Conservation (phyloP, 805 yeast genomes). For the Candida argentea region DNA sequence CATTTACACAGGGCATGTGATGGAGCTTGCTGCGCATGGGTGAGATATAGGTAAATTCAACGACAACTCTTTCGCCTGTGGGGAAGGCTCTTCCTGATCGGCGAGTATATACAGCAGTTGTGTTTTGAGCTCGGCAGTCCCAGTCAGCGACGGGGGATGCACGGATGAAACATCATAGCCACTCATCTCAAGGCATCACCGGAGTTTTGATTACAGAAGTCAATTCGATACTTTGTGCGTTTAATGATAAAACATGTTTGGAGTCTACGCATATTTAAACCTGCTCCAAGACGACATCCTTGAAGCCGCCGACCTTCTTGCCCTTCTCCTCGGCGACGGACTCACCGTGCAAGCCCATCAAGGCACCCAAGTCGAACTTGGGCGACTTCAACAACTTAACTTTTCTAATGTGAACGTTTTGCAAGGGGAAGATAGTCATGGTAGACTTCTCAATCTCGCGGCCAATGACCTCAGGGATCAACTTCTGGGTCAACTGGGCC, state of each 20-base stretch:
- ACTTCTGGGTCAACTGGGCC: constrained; percentile 93
- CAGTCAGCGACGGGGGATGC: no score
- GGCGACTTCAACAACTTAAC: constrained; percentile 98
- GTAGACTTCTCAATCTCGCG: constrained; percentile 97
- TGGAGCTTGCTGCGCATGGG: no score
- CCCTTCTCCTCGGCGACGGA: constrained; percentile 83
- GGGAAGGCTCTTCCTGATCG: no score
- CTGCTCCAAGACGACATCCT: constrained; percentile 96
- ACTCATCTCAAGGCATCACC: no score
- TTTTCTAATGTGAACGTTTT: constrained; percentile 98
- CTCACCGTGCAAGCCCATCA: constrained; percentile 97
- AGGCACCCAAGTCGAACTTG: constrained; percentile 94
- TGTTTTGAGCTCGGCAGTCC: no score
- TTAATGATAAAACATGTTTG: background rate
- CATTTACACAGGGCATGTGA: no score
- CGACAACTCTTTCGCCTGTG: no score
- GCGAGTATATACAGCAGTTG: no score
- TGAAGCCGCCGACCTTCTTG: constrained; percentile 96
- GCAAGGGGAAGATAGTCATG: constrained; percentile 91
- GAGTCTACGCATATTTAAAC: constrained; percentile 62
- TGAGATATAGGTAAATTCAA: no score
- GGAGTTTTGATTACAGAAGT: background rate
- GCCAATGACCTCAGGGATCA: constrained; percentile 97
- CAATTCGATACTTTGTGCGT: background rate
- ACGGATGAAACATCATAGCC: no score